Conservation (phyloP, 441 rosid species). For the Manihot esculenta region DNA sequence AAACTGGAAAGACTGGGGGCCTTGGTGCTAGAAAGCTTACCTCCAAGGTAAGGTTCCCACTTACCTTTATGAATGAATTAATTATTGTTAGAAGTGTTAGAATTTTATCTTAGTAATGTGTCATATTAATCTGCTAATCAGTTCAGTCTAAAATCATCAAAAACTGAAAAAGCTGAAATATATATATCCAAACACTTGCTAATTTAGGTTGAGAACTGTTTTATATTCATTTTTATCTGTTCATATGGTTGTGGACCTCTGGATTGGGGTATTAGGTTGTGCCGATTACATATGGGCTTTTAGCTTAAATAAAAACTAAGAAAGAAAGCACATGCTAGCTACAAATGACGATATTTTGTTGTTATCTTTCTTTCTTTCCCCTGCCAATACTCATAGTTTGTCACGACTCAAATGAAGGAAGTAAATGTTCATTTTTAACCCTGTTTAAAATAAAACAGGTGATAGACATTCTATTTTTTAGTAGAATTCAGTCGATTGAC, state of each 20-base stretch:
- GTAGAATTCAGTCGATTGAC: neutral
- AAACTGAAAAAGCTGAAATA: neutral
- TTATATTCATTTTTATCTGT: neutral
- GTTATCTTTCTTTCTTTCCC: neutral
- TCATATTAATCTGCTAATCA: neutral
- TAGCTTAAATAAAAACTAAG: neutral
- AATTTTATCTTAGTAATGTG: neutral
- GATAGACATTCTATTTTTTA: neutral
- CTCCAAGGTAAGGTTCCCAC: constrained; percentile 49
- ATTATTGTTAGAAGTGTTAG: neutral
- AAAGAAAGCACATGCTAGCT: neutral
- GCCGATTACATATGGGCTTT: neutral
- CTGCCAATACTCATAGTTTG: too few relatives aligned
- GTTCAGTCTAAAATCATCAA: neutral
- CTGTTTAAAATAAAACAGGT: neutral
- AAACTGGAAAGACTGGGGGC: constrained; percentile 75
- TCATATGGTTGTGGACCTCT: neutral
- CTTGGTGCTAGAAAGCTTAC: constrained; percentile 96
- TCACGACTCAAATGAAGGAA: neutral
- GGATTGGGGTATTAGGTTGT: neutral
- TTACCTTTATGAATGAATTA: neutral
- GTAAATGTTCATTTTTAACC: neutral
- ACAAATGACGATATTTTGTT: neutral
- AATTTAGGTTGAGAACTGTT: neutral
- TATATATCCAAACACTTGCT: neutral